Percentiles rank a stretch among this genome's conserved stretches.
Conservation (phyloP, 352 stramenopile species). For the Elongisporangium undulatum region DNA sequence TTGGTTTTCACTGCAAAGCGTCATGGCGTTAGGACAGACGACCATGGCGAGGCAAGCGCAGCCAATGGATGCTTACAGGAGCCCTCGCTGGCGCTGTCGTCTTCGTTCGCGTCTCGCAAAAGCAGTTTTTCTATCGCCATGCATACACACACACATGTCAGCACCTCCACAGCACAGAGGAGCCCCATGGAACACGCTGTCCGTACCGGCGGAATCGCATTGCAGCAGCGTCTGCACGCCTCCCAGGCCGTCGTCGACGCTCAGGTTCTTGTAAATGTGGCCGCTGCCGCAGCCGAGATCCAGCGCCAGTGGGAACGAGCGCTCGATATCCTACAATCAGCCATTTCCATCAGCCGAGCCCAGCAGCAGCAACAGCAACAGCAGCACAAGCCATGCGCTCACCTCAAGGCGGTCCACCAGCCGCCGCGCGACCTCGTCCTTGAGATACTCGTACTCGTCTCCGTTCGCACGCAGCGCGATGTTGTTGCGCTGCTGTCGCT, state of each 20-base stretch:
- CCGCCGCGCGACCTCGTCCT: constrained; percentile 80
- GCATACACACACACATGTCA: constrained; percentile 4
- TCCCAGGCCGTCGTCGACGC: constrained; percentile 59
- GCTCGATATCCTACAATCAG: constrained; percentile 63
- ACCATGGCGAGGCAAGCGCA: background rate
- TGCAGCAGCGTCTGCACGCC: constrained; percentile 77
- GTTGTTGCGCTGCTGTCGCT: constrained; percentile 82
- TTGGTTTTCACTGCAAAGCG: constrained; percentile 51
- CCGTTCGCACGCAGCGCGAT: constrained; percentile 46
- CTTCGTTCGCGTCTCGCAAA: constrained; percentile 46
- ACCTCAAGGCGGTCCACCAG: constrained; percentile 81
- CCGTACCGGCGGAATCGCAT: constrained; percentile 59
- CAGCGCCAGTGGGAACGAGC: constrained; percentile 72
- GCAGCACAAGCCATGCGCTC: background rate
- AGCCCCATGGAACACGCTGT: background rate
- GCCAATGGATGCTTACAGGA: constrained; percentile 4
- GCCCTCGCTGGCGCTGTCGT: constrained; percentile 9
- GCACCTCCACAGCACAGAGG: background rate
- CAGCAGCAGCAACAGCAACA: background rate
- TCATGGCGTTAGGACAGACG: background rate
- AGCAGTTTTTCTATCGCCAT: constrained; percentile 53
- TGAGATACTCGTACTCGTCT: constrained; percentile 83
- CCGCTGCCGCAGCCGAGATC: constrained; percentile 78
- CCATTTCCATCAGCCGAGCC: background rate
- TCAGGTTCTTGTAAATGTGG: constrained; percentile 82